These are phyloP conservation scores for Sporothrix dimorphospora DNA, from an alignment of 2,329 filamentous ascomycete species.

Conservation along the genomic window DNA sequence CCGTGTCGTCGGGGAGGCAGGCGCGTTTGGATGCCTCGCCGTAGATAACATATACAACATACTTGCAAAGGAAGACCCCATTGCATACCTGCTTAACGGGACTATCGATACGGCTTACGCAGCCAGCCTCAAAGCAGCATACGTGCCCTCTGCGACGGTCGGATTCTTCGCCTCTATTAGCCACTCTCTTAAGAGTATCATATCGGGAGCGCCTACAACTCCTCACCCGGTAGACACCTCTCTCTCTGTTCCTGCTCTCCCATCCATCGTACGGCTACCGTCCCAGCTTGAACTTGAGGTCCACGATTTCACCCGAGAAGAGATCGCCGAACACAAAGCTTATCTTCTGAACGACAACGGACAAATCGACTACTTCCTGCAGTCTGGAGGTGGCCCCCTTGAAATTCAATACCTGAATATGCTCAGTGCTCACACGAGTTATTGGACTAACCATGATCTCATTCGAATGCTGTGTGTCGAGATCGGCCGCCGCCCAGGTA, in stretches of 20 bases:
- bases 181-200: slow-evolving; percentile 63
- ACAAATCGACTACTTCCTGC: slow-evolving; percentile 88
- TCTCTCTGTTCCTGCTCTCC: slow-evolving; percentile 41
- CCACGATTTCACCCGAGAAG: slow-evolving; percentile 90
- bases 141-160: slow-evolving; percentile 73
- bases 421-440: slow-evolving; percentile 92
- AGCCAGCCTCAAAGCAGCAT: slow-evolving; percentile 72
- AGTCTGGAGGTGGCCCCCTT: slow-evolving; percentile 80
- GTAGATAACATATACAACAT: slow-evolving; percentile 98
- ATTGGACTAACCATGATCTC: slow-evolving; percentile 88
- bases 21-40: slow-evolving; percentile 84
- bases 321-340: slow-evolving; percentile 87
- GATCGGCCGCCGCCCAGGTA: slow-evolving; percentile 74
- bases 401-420: slow-evolving; percentile 98
- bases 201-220: slow-evolving; percentile 53
- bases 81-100: slow-evolving; percentile 90
- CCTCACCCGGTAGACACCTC: slow-evolving; percentile 32
- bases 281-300: slow-evolving; percentile 88
- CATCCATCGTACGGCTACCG: slow-evolving; percentile 51
- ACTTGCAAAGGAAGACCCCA: slow-evolving; percentile 70
- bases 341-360: slow-evolving; percentile 92
- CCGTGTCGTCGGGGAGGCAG: slow-evolving; percentile 74
- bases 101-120: slow-evolving; percentile 83
- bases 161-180: slow-evolving; percentile 68
- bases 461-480: slow-evolving; percentile 89